Conservation (phyloP, 495 filamentous ascomycete genomes). For the Barbatosphaeria neglecta region DNA sequence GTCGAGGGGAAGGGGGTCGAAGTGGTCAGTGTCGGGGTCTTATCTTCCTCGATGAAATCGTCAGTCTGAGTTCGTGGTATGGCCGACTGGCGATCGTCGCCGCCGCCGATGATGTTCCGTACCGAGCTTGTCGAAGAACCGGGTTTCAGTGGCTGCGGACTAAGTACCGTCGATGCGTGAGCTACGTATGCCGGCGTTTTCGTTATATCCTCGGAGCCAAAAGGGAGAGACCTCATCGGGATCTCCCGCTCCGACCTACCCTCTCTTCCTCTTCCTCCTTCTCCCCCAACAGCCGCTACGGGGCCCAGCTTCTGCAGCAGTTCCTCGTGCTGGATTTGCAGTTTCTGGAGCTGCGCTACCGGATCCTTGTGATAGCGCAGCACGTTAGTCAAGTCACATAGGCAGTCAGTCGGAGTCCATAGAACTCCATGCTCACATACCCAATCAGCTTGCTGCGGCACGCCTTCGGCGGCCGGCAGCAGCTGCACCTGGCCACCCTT, state of each 20-base stretch:
- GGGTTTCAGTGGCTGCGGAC: constrained; percentile 30
- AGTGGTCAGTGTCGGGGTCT: not conserved
- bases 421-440: constrained; percentile 56
- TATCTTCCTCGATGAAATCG: not conserved
- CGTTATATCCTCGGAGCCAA: constrained; percentile 31
- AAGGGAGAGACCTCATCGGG: constrained; percentile 30
- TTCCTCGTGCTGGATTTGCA: constrained; percentile 51
- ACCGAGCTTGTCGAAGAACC: constrained; percentile 15
- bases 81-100: constrained; percentile 4
- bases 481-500: constrained; percentile 41
- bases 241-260: constrained; percentile 18
- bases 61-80: constrained; percentile 5
- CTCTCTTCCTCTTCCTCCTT: constrained; percentile 5
- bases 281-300: constrained; percentile 9
- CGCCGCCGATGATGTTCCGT: constrained; percentile 11
- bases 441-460: constrained; percentile 79
- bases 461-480: constrained; percentile 64
- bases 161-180: constrained; percentile 21
- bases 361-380: constrained; percentile 53
- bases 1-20: not conserved
- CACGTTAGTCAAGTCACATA: constrained; percentile 49
- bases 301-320: constrained; percentile 33
- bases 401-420: constrained; percentile 39
- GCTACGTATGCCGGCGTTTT: constrained; percentile 35
- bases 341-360: constrained; percentile 51